Evolutionary conservation across 2,329 filamentous ascomycete species (phyloP), one percentile per base, ranked within the genome.

Genomic region (Clathrospora elynae): DNA sequence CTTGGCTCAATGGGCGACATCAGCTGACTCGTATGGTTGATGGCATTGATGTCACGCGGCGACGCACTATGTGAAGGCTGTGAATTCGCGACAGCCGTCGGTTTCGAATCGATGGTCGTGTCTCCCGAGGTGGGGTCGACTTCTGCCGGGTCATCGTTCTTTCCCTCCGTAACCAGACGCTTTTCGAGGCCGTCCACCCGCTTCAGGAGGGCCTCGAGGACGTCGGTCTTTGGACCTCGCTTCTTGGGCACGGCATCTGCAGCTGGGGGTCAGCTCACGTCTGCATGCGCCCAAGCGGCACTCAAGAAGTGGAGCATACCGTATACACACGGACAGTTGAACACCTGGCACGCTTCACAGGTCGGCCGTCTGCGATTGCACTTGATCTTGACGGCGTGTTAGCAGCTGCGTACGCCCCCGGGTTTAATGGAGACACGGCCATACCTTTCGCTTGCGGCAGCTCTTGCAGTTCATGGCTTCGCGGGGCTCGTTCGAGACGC

Each of bases 391-490:
- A 33, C 22, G 23, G 29, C 11, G 48, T 40, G 54, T 61, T 41
- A 63, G 58, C 30, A 26, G n/a, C n/a, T n/a, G n/a, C n/a, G n/a
- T n/a, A n/a, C n/a, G n/a, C n/a, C n/a, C n/a, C n/a, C n/a, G n/a
- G n/a, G n/a, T n/a, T n/a, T n/a, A n/a, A n/a, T n/a, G 29, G 26
- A 35, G 35, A 23, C 8, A 31, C 17, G n/a, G n/a, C n/a, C n/a
- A n/a, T 71, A 92, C 89, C 85, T 95, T 95, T 74, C 90, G 81
- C 73, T 95, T 95, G 58, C 90, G 83, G 76, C 90, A 95, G 42
- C 88, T 93, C 72, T 95, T 95, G 82, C 90, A 95, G 71, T 95
- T 95, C 90, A 95, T 95, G 22, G 87, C 88, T 76, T 95, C 90
- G 61, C 87, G 84, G 26, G 87, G 88, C 68, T 93, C 87, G 60